Conservation (phyloP, 345 rosid species). For the Eucalyptus cloeziana region DNA sequence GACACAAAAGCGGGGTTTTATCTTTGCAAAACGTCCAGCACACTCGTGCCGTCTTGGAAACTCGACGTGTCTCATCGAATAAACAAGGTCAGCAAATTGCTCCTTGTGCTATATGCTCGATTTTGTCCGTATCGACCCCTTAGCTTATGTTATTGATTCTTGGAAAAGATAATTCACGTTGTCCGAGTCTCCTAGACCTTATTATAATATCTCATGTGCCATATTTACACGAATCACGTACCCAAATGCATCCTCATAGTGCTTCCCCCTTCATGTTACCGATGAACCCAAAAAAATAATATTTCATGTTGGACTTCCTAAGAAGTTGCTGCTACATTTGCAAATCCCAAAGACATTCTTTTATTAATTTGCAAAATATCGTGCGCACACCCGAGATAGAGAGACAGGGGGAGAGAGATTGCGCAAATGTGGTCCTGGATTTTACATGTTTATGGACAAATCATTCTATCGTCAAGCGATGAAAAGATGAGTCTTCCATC, state of each 20-base stretch:
- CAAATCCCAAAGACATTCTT: neutral
- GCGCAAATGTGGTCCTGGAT: neutral
- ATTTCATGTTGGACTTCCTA: neutral
- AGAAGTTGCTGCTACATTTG: neutral
- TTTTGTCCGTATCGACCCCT: neutral
- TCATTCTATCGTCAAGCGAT: neutral
- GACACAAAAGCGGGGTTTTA: slow-evolving; percentile 6
- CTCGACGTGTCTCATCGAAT: neutral
- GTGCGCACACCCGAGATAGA: neutral
- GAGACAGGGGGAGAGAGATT: neutral
- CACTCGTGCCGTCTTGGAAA: slow-evolving; percentile 45
- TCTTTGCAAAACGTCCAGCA: neutral
- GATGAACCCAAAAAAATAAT: slow-evolving; percentile 8
- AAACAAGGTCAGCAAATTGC: neutral
- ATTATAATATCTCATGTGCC: neutral
- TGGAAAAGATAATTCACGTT: neutral
- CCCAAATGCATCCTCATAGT: slow-evolving; percentile 15
- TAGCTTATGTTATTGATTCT: neutral
- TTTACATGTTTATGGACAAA: neutral
- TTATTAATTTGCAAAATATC: neutral
- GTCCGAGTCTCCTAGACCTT: neutral
- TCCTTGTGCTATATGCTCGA: neutral
- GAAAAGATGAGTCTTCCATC: neutral
- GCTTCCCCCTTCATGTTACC: slow-evolving; percentile 19
- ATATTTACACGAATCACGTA: neutral